Conservation (phyloP, 2,329 filamentous ascomycete species). For the Colletotrichum zoysiae region DNA sequence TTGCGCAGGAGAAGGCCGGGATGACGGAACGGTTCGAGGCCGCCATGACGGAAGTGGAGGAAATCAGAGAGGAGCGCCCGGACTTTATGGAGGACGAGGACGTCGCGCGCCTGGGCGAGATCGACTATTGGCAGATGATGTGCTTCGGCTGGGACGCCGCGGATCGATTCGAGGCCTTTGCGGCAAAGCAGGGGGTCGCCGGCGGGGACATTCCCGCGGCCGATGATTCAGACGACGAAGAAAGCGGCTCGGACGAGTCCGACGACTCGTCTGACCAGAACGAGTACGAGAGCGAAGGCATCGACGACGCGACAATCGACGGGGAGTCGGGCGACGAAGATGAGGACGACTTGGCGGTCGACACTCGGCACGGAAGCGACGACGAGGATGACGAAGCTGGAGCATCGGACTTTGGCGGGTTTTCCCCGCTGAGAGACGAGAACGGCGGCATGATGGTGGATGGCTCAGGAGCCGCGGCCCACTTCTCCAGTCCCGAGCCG, state of each 20-base stretch:
- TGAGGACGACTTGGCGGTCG: slow-evolving; percentile 29
- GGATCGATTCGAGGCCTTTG: slow-evolving; percentile 22
- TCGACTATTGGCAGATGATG: slow-evolving; percentile 24
- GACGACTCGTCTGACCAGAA: slow-evolving; percentile 41
- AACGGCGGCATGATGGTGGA: slow-evolving; percentile 35
- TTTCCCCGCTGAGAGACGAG: slow-evolving; percentile 34
- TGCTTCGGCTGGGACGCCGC: slow-evolving; percentile 36
- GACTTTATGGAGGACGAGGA: slow-evolving; percentile 8
- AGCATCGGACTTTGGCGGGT: slow-evolving; percentile 29
- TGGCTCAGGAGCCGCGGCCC: slow-evolving; percentile 34
- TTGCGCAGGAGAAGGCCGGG: slow-evolving; percentile 45
- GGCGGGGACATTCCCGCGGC: slow-evolving; percentile 4
- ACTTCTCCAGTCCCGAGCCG: slow-evolving; percentile 51
- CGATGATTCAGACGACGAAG: neutral
- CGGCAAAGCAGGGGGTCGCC: slow-evolving; percentile 23
- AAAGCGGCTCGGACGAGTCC: neutral
- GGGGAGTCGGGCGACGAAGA: slow-evolving; percentile 42
- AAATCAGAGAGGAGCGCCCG: neutral
- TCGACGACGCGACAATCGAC: slow-evolving; percentile 52
- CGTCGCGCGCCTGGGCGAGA: slow-evolving; percentile 3
- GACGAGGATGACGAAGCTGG: slow-evolving; percentile 46
- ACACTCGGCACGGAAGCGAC: slow-evolving; percentile 41
- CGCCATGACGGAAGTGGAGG: slow-evolving; percentile 7
- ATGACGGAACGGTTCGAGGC: neutral
- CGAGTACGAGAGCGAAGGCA: slow-evolving; percentile 56